Base-by-base conservation (phyloP, 352 stramenopile genomes). In the Pythium monospermum region DNA sequence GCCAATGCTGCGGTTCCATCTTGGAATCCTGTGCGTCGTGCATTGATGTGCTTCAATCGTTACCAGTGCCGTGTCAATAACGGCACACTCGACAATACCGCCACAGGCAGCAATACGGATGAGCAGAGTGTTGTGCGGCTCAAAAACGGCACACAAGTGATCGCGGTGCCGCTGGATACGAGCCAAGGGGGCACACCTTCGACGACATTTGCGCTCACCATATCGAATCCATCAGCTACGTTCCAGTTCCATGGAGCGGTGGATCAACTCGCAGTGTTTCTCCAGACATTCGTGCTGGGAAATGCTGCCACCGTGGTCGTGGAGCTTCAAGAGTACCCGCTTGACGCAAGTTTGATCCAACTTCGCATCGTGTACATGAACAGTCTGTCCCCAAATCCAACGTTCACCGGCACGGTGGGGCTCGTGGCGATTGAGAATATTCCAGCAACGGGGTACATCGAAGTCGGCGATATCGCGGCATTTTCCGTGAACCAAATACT, bases 281-380 rank as follows among this genome's bases (percentile, higher is more conserved):
- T 73, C 11, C 41, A 46, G 12, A 15, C 39, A 2, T 69, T 71
- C 22, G 57, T 71, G 22, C 33, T 71, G 12, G 26, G 57, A 21
- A 63, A 57, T 25, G 37, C 25, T 1, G 66, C 40, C 10, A 58
- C 63, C 15, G 55, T 71, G 3, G 18, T 10, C 11, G 45, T 59
- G 4, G 48, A 42, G 4, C 6, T 26, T 8, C 11, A 51, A 21
- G 6, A 12, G 18, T 37, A 40, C 15, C 16, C 37, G 11, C 11
- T 5, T n/a, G 43, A 59, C 27, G 0, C 57, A 22, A 33, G 1
- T 12, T 48, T 38, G 49, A 48, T 57, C 36, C 57, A 35, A 33
- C 53, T 41, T 33, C 31, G 19, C 44, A 58, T 60, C 25, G 35
- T 25, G 43, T 59, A 59, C 32, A 25, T 23, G 1, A 59, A 56